Evolutionary conservation across 2,329 filamentous ascomycete species (phyloP).

Genomic region (Cladophialophora bantiana): DNA sequence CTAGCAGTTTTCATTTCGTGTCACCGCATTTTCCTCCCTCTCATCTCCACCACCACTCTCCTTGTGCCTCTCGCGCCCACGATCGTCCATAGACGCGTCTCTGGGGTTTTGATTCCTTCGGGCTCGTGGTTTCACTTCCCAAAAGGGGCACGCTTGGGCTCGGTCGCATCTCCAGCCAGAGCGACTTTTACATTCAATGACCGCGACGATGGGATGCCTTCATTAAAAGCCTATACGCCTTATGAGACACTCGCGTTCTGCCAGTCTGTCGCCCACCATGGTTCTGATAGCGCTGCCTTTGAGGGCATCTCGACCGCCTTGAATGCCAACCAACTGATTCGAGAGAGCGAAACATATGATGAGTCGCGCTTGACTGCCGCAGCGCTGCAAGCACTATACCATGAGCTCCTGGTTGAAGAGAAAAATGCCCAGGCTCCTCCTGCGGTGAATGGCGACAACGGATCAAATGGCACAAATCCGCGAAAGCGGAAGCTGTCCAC

Average conservation of each 20-base stretch:
- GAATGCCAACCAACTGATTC: slow-evolving; percentile 75
- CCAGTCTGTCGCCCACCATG: slow-evolving; percentile 75
- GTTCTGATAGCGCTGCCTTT: slow-evolving; percentile 71
- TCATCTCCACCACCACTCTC: slow-evolving; percentile 43
- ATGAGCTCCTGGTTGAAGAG: slow-evolving; percentile 78
- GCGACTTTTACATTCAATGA: slow-evolving; percentile 23
- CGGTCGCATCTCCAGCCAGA: slow-evolving; percentile 9
- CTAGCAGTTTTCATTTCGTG: slow-evolving; percentile 27
- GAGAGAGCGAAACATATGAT: slow-evolving; percentile 74
- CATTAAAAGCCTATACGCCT: slow-evolving; percentile 73
- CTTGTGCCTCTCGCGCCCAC: slow-evolving; percentile 21
- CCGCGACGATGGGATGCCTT: slow-evolving; percentile 60
- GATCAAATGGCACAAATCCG: slow-evolving; percentile 53
- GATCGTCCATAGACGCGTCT: slow-evolving; percentile 22
- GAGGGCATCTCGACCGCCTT: slow-evolving; percentile 75
- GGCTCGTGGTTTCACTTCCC: slow-evolving; percentile 5
- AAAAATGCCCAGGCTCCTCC: slow-evolving; percentile 44
- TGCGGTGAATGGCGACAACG: slow-evolving; percentile 45
- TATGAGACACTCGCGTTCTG: slow-evolving; percentile 88
- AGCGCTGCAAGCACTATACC: slow-evolving; percentile 78
- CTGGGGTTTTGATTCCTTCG: not conserved
- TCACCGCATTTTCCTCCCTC: slow-evolving; percentile 35
- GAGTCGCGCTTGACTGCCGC: slow-evolving; percentile 75
- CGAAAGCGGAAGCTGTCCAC: slow-evolving; percentile 78
- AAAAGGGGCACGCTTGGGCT: not conserved